Evolutionary conservation across 805 yeast genomes (phyloP).

Genomic region (Tetrapisispora phaffii): DNA sequence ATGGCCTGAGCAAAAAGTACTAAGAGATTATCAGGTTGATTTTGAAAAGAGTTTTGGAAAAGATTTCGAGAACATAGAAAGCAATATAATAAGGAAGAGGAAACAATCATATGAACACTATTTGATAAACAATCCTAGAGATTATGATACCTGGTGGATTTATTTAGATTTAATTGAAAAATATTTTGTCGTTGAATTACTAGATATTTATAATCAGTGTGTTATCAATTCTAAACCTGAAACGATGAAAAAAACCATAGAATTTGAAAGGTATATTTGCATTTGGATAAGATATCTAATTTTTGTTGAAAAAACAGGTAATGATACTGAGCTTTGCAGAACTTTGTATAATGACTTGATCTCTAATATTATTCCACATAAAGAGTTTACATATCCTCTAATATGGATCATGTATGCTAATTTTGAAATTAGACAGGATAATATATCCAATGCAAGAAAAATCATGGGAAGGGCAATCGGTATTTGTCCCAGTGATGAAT

Average conservation of each 20-base stretch:
- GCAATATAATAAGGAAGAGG: slow-evolving; percentile 44
- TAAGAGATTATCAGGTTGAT: slow-evolving; percentile 38
- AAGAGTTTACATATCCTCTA: slow-evolving; percentile 54
- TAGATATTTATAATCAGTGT: slow-evolving; percentile 10
- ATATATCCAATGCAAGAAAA: slow-evolving; percentile 48
- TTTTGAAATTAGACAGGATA: slow-evolving; percentile 58
- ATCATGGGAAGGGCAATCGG: slow-evolving; percentile 69
- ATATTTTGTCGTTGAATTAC: slow-evolving; percentile 14
- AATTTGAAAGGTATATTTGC: slow-evolving; percentile 63
- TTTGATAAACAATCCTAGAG: slow-evolving; percentile 38
- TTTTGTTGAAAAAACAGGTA: slow-evolving; percentile 44
- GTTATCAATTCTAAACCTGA: slow-evolving; percentile 17
- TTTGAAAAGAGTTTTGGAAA: slow-evolving; percentile 60
- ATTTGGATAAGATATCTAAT: slow-evolving; percentile 61
- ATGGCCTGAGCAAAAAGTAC: slow-evolving; percentile 31
- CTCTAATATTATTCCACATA: slow-evolving; percentile 43
- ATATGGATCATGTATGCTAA: slow-evolving; percentile 65
- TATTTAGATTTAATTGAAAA: slow-evolving; percentile 45
- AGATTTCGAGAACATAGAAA: slow-evolving; percentile 41
- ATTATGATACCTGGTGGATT: slow-evolving; percentile 80
- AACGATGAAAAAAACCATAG: slow-evolving; percentile 30
- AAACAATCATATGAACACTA: slow-evolving; percentile 43
- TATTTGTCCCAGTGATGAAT: slow-evolving; percentile 45
- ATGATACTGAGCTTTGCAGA: slow-evolving; percentile 40
- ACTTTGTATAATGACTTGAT: slow-evolving; percentile 42